Evolutionary conservation across 176 grass and related monocot species (phyloP).

Genomic region (Musa troglodytarum): DNA sequence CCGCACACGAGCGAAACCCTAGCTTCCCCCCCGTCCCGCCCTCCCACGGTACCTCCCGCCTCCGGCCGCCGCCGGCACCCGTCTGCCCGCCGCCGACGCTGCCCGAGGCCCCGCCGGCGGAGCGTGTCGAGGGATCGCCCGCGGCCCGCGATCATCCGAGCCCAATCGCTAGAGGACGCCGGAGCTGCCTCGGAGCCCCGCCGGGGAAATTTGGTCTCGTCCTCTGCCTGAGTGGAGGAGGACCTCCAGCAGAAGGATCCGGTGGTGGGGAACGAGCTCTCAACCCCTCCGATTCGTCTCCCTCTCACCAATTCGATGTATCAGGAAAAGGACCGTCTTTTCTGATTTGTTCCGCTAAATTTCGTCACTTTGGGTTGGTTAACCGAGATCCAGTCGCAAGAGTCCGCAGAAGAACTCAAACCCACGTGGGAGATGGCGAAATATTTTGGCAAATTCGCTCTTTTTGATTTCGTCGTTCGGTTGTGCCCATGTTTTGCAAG

Average conservation of each 20-base stretch:
- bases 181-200: background rate
- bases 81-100: background rate
- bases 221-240: background rate
- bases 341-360: background rate
- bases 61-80: slow-evolving; percentile 19
- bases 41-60: background rate
- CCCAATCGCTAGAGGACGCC: slow-evolving; percentile 6
- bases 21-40: background rate
- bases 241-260: background rate
- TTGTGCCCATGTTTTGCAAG: background rate
- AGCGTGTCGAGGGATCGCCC: background rate
- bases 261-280: background rate
- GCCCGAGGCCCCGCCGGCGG: background rate
- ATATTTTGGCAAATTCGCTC: background rate
- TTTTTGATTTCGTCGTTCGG: background rate
- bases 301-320: background rate
- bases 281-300: background rate
- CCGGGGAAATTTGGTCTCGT: background rate
- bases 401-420: background rate
- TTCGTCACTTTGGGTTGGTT: background rate
- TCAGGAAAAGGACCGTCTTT: background rate
- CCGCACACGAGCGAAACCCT: slow-evolving; percentile 45
- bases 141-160: background rate
- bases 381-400: background rate
- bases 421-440: background rate